Evolutionary conservation across 2,329 filamentous ascomycete genomes (phyloP), one percentile per base, ranked within the genome.

Genomic region (Dactylellina parvicollis): DNA sequence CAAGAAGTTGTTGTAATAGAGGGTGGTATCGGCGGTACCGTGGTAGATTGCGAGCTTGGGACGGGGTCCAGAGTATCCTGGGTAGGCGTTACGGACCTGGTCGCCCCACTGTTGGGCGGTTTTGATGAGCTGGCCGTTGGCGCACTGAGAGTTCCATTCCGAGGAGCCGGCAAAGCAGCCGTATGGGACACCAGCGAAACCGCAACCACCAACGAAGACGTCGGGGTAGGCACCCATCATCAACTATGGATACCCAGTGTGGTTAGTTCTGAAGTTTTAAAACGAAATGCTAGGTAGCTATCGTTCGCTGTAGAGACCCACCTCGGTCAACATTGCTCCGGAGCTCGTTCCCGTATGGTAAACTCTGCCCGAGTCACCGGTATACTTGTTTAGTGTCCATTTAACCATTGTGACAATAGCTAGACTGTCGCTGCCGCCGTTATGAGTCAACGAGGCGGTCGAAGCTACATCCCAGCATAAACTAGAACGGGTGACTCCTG

Each of bases 401-500:
- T 79, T 81, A 49, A 88, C 85, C 86, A 88, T 88, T 77, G 85
- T 86, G 22, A 83, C 84, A 65, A 89, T 86, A 0, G 82, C 82
- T 42, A 84, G 83, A 52, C 82, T 85, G 78, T 88, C 85, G 1
- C 85, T 85, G 20, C 86, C 86, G 5, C 85, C 86, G 62, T 85
- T 82, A 76, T 86, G 86, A 2, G 82, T 84, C 1, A 88, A 81
- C 0, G 85, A 82, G 8, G 82, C 82, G 38, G 82, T 81, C 8
- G 83, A 86, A 3, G 84, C 85, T 1, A 88, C 85, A 67, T 88
- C 86, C 86, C 86, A 88, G 80, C 86, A 88, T 82, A 81, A 12
- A 77, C 80, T n/a, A 75, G 76, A 72, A 80, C 81, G 16, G 80
- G 81, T 50, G 75, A 80, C 3, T 80, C 83, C 76, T 81, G 84